Conservation (phyloP, 2,329 filamentous ascomycete genomes). For the Knoxdaviesia capensis region DNA sequence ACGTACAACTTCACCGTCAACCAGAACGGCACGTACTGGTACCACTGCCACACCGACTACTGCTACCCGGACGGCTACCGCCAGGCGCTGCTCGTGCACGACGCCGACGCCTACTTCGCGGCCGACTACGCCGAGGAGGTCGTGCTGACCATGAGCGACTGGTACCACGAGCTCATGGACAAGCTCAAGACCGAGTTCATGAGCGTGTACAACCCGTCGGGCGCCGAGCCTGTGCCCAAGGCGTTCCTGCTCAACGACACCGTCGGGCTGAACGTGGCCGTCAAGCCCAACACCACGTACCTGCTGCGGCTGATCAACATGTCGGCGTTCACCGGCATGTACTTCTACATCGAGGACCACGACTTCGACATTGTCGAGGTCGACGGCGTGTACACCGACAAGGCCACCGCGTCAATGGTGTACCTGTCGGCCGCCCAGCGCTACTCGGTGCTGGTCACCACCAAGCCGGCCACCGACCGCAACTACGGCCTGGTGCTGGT, state of each 20-base stretch:
- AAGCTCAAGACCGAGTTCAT: slow-evolving; percentile 24
- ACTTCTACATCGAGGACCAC: slow-evolving; percentile 24
- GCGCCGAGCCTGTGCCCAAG: slow-evolving; percentile 32
- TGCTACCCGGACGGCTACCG: slow-evolving; percentile 40
- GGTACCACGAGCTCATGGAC: slow-evolving; percentile 37
- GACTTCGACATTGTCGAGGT: slow-evolving; percentile 17
- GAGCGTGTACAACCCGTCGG: slow-evolving; percentile 24
- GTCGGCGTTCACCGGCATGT: slow-evolving; percentile 27
- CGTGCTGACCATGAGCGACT: slow-evolving; percentile 36
- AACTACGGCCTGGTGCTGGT: slow-evolving; percentile 23
- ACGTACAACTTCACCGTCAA: slow-evolving; percentile 36
- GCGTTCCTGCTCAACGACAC: slow-evolving; percentile 32
- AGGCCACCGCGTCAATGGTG: slow-evolving; percentile 19
- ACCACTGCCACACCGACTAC: slow-evolving; percentile 30
- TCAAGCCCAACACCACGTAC: slow-evolving; percentile 28
- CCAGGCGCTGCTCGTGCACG: slow-evolving; percentile 33
- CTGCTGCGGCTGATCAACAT: slow-evolving; percentile 32
- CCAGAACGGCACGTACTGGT: slow-evolving; percentile 42
- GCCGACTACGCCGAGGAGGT: slow-evolving; percentile 30
- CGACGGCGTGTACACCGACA: slow-evolving; percentile 28
- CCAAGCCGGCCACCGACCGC: slow-evolving; percentile 18
- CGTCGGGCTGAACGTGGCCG: slow-evolving; percentile 18
- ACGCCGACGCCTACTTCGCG: slow-evolving; percentile 25
- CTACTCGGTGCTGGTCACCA: slow-evolving; percentile 25
- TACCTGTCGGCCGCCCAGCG: slow-evolving; percentile 29